Evolutionary conservation across 306 rosid species (phyloP).

Genomic region (Oxytropis ochrocephala): DNA sequence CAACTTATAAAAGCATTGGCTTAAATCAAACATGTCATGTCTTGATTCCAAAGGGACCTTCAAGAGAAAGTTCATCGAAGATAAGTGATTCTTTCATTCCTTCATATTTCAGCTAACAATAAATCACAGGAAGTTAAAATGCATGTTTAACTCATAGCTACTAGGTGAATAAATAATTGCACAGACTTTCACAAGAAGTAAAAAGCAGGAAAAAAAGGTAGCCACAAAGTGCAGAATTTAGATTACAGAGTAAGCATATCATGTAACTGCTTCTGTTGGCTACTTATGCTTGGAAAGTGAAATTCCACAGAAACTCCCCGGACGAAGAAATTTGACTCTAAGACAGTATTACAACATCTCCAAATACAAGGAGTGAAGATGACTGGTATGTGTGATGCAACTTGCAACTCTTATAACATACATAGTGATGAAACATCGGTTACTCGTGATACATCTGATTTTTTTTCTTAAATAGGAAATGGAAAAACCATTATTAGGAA

Average conservation of each 20-base stretch:
- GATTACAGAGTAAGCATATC: neutral
- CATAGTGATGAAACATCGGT: neutral
- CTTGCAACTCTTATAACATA: neutral
- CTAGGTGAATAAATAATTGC: neutral
- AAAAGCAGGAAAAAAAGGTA: neutral
- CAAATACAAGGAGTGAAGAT: slow-evolving; percentile 3
- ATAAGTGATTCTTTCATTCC: neutral
- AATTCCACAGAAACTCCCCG: neutral
- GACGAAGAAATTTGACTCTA: neutral
- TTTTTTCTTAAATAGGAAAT: neutral
- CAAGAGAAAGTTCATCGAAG: neutral
- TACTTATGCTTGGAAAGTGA: neutral
- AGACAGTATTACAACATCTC: neutral
- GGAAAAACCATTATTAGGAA: neutral
- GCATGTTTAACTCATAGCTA: neutral
- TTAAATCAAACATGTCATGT: neutral
- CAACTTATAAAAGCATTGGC: neutral
- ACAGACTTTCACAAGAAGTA: neutral
- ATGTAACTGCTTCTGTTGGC: neutral
- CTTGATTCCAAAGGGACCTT: neutral
- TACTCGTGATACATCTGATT: neutral
- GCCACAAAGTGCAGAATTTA: neutral
- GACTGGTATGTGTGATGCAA: neutral
- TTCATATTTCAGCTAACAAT: neutral
- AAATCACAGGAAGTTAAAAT: neutral